Conservation (phyloP, 345 rosid species). For the Clarkia xantiana region DNA sequence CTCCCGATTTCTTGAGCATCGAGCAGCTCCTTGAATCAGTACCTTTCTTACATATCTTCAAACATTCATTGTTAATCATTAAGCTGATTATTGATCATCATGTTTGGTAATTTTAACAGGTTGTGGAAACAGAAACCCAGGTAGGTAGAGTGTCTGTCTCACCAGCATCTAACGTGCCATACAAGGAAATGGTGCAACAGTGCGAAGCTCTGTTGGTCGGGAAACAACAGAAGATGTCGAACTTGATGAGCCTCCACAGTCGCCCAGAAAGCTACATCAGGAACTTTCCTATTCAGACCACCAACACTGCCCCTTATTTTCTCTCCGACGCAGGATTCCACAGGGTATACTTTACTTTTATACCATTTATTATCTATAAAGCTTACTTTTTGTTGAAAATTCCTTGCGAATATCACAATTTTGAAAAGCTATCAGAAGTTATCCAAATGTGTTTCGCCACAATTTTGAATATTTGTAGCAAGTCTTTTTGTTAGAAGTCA, state of each 20-base stretch:
- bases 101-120: conserved; percentile 22
- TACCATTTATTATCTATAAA: too few relatives aligned
- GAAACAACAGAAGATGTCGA: conserved; percentile 74
- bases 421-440: too few relatives aligned
- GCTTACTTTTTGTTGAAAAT: too few relatives aligned
- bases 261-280: conserved; percentile 34
- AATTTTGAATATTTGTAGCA: too few relatives aligned
- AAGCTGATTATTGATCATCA: not conserved
- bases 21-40: conserved; percentile 80
- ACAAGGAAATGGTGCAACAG: conserved; percentile 72
- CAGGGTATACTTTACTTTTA: conserved; percentile 5
- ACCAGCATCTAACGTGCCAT: conserved; percentile 61
- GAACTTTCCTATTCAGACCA: conserved; percentile 16
- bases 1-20: conserved; percentile 38
- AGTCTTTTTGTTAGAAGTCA: too few relatives aligned
- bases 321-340: conserved; percentile 12
- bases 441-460: too few relatives aligned
- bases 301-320: conserved; percentile 17
- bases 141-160: conserved; percentile 65
- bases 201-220: conserved; percentile 72
- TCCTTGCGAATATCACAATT: too few relatives aligned
- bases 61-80: not conserved
- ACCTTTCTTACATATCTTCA: not conserved
- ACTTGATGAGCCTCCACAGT: conserved; percentile 43
- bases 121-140: conserved; percentile 56